These are phyloP conservation scores for Russula griseocarnosa DNA, from an alignment of 768 basidiomycete genomes.

Conservation along the genomic window DNA sequence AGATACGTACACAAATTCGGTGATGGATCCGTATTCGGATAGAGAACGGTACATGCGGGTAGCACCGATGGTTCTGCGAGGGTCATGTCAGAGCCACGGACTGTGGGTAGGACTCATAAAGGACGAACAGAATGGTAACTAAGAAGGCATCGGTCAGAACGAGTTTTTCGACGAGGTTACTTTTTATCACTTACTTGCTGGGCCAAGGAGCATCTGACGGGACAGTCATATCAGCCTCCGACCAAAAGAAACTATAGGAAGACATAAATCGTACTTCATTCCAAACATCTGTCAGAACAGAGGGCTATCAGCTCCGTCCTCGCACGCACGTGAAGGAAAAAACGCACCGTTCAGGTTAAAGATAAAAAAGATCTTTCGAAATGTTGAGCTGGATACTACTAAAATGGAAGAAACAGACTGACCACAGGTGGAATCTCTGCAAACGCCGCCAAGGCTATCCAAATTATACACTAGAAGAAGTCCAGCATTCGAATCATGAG, in stretches of 20 bases:
- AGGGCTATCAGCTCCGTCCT: background rate
- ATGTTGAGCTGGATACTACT: background rate
- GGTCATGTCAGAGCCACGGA: background rate
- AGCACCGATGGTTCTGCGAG: slow-evolving; percentile 10
- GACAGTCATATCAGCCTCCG: background rate
- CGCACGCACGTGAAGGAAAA: background rate
- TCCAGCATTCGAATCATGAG: background rate
- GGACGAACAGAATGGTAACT: slow-evolving; percentile 9
- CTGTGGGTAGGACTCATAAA: background rate
- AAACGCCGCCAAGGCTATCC: slow-evolving; percentile 4
- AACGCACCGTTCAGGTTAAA: slow-evolving; percentile 16
- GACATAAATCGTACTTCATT: slow-evolving; percentile 8
- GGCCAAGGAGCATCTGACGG: slow-evolving; percentile 3
- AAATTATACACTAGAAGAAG: slow-evolving; percentile 4
- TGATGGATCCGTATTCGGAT: slow-evolving; percentile 8
- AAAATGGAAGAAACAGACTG: background rate
- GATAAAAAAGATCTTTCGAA: slow-evolving; percentile 10
- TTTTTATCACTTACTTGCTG: slow-evolving; percentile 4
- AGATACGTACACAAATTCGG: slow-evolving; percentile 17
- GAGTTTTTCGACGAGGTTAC: background rate
- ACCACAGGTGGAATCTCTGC: slow-evolving; percentile 7
- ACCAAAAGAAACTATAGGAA: background rate
- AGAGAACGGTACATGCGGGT: slow-evolving; percentile 20
- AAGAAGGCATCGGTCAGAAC: background rate
- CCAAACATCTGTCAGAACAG: slow-evolving; percentile 13